Conservation (phyloP, 805 yeast species). For the Zygoascus biomembranicola region DNA sequence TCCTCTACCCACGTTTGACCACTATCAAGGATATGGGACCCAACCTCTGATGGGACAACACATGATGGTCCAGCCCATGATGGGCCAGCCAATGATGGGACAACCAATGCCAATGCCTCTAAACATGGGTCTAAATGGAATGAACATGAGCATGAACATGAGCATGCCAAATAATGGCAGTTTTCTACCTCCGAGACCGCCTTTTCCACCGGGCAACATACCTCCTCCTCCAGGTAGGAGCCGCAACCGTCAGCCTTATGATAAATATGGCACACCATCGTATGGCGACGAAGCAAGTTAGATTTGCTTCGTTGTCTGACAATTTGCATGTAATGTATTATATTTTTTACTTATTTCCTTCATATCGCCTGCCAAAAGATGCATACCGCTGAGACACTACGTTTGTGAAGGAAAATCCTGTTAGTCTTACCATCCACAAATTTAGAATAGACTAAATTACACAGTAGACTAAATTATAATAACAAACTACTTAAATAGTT, state of each 20-base stretch:
- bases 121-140: background rate
- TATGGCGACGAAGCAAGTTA: slow-evolving; percentile 3
- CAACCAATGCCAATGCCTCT: background rate
- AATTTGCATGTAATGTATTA: too few relatives aligned
- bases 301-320: background rate
- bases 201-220: background rate
- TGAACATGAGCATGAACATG: background rate
- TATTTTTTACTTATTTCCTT: too few relatives aligned
- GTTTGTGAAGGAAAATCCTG: too few relatives aligned
- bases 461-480: too few relatives aligned
- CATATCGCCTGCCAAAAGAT: too few relatives aligned
- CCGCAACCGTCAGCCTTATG: background rate
- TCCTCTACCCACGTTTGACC: background rate
- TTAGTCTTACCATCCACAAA: too few relatives aligned
- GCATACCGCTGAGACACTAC: too few relatives aligned
- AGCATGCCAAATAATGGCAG: background rate
- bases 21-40: background rate
- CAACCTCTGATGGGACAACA: background rate
- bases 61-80: background rate
- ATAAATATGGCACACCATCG: slow-evolving; percentile 5
- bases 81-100: background rate
- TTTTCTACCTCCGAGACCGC: background rate
- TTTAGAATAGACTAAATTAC: too few relatives aligned
- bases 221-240: background rate
- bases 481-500: slow-evolving; percentile 10